Conservation (phyloP, 1,139 yeast species). For the Wickerhamiella pararugosa region DNA sequence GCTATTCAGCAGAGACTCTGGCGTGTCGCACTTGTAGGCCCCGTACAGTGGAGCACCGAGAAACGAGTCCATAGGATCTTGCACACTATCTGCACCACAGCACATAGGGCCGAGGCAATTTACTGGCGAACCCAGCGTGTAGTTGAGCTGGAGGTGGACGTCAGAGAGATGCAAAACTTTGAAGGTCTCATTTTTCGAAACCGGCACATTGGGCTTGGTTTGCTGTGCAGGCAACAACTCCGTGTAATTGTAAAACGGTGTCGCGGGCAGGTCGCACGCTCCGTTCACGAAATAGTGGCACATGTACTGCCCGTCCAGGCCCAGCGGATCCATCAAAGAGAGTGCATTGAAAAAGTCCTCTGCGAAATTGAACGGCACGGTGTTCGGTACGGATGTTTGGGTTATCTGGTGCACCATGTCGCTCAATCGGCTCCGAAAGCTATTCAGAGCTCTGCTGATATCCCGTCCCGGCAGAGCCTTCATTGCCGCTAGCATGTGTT, state of each 20-base stretch:
- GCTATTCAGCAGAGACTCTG: conserved; percentile 27
- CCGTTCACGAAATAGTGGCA: conserved; percentile 35
- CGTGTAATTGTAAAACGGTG: conserved; percentile 30
- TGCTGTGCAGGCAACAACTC: conserved; percentile 32
- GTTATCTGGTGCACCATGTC: too few relatives aligned
- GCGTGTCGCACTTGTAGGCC: conserved; percentile 47
- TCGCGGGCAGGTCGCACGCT: conserved; percentile 32
- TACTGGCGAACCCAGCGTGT: conserved; percentile 42
- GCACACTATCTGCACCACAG: conserved; percentile 32
- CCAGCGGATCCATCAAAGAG: conserved; percentile 31
- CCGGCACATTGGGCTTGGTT: conserved; percentile 25
- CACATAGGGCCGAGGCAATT: conserved; percentile 42
- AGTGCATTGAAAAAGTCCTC: conserved; percentile 34
- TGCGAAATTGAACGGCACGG: conserved; percentile 21
- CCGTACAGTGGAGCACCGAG: conserved; percentile 49
- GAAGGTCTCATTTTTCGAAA: conserved; percentile 28
- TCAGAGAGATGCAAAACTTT: conserved; percentile 55
- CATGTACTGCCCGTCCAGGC: conserved; percentile 37
- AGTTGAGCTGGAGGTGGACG: conserved; percentile 46
- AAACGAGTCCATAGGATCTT: conserved; percentile 22
- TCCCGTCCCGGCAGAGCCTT: conserved; percentile 1
- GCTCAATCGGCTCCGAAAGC: too few relatives aligned
- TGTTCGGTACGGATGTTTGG: not conserved
- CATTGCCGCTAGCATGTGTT: conserved; percentile 1
- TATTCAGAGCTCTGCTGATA: not conserved